These are phyloP conservation scores for Lasiodiplodia hormozganensis DNA, from an alignment of 2,329 filamentous ascomycete genomes.

Conservation along the genomic window DNA sequence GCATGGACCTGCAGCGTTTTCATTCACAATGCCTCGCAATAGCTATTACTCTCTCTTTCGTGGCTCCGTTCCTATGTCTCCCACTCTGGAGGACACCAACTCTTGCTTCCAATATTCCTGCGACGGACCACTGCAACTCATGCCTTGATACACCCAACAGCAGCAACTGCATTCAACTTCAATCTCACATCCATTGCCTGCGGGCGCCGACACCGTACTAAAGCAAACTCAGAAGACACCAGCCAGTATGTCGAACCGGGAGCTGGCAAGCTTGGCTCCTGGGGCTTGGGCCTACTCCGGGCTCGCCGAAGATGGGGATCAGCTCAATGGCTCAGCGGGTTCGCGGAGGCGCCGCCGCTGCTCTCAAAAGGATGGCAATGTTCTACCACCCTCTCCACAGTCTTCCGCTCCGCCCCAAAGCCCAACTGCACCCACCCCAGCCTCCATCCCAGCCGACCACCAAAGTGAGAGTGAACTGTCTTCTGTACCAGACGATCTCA, in stretches of 20 bases:
- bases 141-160: neutral
- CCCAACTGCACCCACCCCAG: neutral
- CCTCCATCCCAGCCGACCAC: neutral
- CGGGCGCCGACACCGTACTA: neutral
- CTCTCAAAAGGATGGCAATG: neutral
- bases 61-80: neutral
- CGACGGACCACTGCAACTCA: neutral
- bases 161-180: neutral
- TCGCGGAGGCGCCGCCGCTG: neutral
- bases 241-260: neutral
- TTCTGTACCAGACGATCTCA: neutral
- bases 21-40: neutral
- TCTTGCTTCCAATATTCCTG: neutral
- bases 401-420: neutral
- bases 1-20: no score
- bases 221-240: neutral
- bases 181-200: neutral
- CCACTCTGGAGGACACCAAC: no score
- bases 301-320: neutral
- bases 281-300: neutral
- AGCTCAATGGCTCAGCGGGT: no score
- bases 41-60: neutral
- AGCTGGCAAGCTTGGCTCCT: neutral
- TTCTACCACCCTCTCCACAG: neutral
- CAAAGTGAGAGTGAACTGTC: constrained; percentile 3